Evolutionary conservation across 352 stramenopile genomes (phyloP).

Genomic region (Phytopythium ostracodes): DNA sequence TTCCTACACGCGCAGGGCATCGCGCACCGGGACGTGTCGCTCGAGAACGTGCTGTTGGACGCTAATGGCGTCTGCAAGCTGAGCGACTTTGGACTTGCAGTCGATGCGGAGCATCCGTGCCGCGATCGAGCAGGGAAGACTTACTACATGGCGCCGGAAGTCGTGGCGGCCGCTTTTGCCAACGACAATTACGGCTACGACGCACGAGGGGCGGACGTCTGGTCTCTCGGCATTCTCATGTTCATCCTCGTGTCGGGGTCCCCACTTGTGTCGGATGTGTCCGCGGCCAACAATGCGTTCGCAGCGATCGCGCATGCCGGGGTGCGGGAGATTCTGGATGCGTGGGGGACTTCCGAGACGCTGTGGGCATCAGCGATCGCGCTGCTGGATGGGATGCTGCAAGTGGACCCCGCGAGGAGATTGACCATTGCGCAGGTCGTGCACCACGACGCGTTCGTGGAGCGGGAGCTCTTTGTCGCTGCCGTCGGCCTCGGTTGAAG

Average conservation of each 20-base stretch:
- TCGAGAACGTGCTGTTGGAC: slow-evolving; percentile 44
- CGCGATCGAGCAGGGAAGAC: slow-evolving; percentile 7
- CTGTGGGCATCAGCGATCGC: slow-evolving; percentile 11
- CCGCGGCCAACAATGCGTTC: slow-evolving; percentile 18
- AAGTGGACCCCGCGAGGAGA: slow-evolving; percentile 18
- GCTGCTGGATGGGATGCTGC: slow-evolving; percentile 24
- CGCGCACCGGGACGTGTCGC: slow-evolving; percentile 45
- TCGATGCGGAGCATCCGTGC: slow-evolving; percentile 6
- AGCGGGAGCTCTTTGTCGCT: background rate
- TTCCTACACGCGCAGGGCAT: slow-evolving; percentile 22
- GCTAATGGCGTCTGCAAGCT: slow-evolving; percentile 33
- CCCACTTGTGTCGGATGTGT: slow-evolving; percentile 23
- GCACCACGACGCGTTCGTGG: slow-evolving; percentile 12
- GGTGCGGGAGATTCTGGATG: slow-evolving; percentile 19
- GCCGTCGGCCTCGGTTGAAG: background rate
- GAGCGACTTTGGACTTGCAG: slow-evolving; percentile 39
- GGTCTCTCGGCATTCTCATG: slow-evolving; percentile 45
- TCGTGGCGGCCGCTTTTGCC: slow-evolving; percentile 14
- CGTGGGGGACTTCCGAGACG: slow-evolving; percentile 21
- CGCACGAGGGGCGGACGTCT: slow-evolving; percentile 23
- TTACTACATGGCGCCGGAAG: slow-evolving; percentile 26
- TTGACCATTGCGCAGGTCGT: slow-evolving; percentile 16
- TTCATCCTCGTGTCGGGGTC: slow-evolving; percentile 46
- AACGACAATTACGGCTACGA: slow-evolving; percentile 11
- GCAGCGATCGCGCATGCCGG: slow-evolving; percentile 21